phyloP scores from a whole-genome alignment of 768 basidiomycete species.

The Dendrothele bispora region DNA sequence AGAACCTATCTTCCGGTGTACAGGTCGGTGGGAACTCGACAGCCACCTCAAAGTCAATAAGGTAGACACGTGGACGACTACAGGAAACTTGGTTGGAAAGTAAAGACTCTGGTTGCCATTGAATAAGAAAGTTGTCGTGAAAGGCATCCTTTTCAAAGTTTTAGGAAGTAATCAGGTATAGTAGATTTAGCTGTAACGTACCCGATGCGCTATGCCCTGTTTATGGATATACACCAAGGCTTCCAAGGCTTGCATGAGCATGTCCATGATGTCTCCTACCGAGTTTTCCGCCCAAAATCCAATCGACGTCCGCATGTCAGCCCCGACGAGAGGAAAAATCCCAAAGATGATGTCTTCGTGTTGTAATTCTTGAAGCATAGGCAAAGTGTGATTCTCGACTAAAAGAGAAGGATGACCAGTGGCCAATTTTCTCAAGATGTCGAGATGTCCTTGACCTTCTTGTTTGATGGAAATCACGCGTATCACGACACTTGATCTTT shows the following conservation, averaged over 20 bases:
- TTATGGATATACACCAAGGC: constrained; percentile 23
- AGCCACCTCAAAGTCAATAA: constrained; percentile 31
- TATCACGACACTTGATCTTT: too few species aligned
- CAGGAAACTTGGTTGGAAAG: constrained; percentile 5
- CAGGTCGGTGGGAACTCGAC: constrained; percentile 22
- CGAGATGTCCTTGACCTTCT: constrained; percentile 21
- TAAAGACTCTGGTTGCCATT: constrained; percentile 31
- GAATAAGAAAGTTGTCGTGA: constrained; percentile 28
- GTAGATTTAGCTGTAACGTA: constrained; percentile 9
- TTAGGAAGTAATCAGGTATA: background rate
- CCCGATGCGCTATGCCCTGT: constrained; percentile 24
- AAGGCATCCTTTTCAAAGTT: constrained; percentile 26
- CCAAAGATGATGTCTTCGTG: constrained; percentile 27
- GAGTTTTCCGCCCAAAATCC: constrained; percentile 26
- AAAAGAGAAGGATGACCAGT: constrained; percentile 11
- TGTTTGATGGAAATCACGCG: too few species aligned
- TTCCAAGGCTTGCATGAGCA: constrained; percentile 29
- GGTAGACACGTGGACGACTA: constrained; percentile 26
- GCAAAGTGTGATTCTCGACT: constrained; percentile 25
- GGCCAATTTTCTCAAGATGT: constrained; percentile 20
- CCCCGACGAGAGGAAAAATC: constrained; percentile 23
- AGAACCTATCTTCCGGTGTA: constrained; percentile 13
- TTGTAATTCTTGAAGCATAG: constrained; percentile 22
- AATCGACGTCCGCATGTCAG: constrained; percentile 7
- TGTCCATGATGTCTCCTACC: constrained; percentile 27